These are phyloP conservation scores for Torulaspora franciscae DNA, from an alignment of 805 yeast species.

Conservation along the genomic window DNA sequence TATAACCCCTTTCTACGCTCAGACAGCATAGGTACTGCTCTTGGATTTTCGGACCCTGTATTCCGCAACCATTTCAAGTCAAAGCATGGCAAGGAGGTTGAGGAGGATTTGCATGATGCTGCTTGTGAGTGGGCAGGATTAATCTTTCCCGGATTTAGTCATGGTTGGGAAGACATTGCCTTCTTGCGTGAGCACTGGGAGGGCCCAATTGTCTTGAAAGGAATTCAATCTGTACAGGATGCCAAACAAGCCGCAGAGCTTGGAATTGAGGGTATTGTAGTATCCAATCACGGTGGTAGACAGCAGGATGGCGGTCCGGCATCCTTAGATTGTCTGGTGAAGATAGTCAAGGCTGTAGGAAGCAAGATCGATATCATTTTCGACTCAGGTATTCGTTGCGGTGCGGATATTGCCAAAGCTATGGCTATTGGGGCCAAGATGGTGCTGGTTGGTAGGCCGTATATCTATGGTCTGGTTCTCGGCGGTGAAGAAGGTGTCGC, in stretches of 20 bases:
- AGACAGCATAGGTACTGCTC: constrained; percentile 23
- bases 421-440: constrained; percentile 72
- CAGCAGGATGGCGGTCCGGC: constrained; percentile 36
- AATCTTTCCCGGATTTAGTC: constrained; percentile 21
- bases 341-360: constrained; percentile 21
- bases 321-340: constrained; percentile 47
- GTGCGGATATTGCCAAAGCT: constrained; percentile 69
- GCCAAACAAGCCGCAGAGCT: constrained; percentile 51
- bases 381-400: constrained; percentile 76
- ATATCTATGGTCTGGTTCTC: constrained; percentile 67
- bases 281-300: constrained; percentile 73
- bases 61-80: constrained; percentile 18
- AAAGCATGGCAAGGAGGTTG: constrained; percentile 13
- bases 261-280: constrained; percentile 57
- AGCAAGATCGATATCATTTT: constrained; percentile 53
- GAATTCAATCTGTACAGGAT: constrained; percentile 64
- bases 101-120: constrained; percentile 6
- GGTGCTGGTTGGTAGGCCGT: constrained; percentile 70
- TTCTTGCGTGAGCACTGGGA: constrained; percentile 33
- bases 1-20: constrained; percentile 26
- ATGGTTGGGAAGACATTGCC: constrained; percentile 35
- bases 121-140: constrained; percentile 15
- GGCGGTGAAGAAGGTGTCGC: constrained; percentile 73
- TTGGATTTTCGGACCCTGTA: constrained; percentile 28
- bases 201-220: constrained; percentile 52